Evolutionary conservation across 202 grass and related monocot species (phyloP), one percentile per base, ranked within the genome.

Genomic region (Zizania palustris): DNA sequence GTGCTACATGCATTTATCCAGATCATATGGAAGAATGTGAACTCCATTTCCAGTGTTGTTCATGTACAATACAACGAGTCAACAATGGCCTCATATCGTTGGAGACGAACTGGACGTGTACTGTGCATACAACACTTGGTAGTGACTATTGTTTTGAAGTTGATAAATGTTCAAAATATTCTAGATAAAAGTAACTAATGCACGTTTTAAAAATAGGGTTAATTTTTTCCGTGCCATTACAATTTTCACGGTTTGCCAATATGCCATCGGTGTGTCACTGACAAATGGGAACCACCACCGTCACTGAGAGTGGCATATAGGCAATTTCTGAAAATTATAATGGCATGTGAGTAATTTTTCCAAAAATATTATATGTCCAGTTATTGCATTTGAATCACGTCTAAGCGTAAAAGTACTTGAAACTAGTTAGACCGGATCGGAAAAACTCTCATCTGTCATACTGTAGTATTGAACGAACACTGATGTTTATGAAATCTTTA

Each of bases 21-120:
- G 51, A 13, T 71, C 0, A 6, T 71, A 48, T 45, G 53, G 67
- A 79, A 63, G 51, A 43, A 7, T 11, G 73, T 22, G 13, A 80
- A 74, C 7, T 0, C 37, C 15, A 20, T 43, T 61, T 35, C 11
- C 9, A 0, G 49, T 67, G 50, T 20, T 42, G 21, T 42, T 67
- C 58, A 5, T 54, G n/a, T n/a, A n/a, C n/a, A n/a, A 71, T 56
- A 5, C 5, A 56, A 33, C 51, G 19, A 54, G 51, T 54, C 18
- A 60, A 22, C 33, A n/a, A 16, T 21, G 6, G 15, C 9, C 33
- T 54, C 28, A 2, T 61, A 9, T 51, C 8, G 5, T 14, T 45
- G 11, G 72, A 51, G 11, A 51, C 43, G 50, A n/a, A 48, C 4
- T 63, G 21, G 14, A 35, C 12, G 11, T n/a, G n/a, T n/a, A n/a